These are phyloP conservation scores for Sordaria brevicollis DNA, from an alignment of 495 filamentous ascomycete genomes.

Conservation along the genomic window DNA sequence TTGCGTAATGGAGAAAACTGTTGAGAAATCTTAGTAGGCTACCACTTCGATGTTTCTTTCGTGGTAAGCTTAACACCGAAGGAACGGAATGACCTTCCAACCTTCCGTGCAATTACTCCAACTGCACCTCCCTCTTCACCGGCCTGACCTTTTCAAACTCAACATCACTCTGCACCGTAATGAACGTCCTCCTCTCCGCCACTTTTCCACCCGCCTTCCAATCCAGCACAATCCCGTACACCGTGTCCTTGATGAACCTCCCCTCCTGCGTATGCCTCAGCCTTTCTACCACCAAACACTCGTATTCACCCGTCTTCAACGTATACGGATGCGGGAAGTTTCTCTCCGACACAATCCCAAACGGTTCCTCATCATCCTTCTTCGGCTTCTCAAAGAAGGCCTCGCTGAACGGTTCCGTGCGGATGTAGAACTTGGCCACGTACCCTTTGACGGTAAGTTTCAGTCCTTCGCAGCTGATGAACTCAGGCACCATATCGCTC, in stretches of 20 bases:
- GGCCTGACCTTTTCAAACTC: neutral
- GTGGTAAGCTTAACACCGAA: neutral
- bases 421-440: slow-evolving; percentile 1
- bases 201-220: neutral
- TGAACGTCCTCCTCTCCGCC: slow-evolving; percentile 3
- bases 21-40: neutral
- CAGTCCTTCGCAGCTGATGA: neutral
- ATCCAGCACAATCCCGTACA: slow-evolving; percentile 8
- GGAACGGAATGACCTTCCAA: neutral
- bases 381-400: neutral
- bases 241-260: neutral
- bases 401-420: slow-evolving; percentile 11
- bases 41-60: neutral
- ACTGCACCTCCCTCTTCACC: neutral
- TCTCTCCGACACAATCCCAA: slow-evolving; percentile 8
- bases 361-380: neutral
- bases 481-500: slow-evolving; percentile 2
- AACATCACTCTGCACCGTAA: neutral
- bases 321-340: slow-evolving; percentile 12
- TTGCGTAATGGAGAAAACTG: neutral
- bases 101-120: neutral
- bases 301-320: neutral
- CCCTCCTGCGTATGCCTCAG: neutral
- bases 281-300: slow-evolving; percentile 4
- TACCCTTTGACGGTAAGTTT: slow-evolving; percentile 1